Evolutionary conservation across 2,329 filamentous ascomycete genomes (phyloP).

Genomic region (Cadophora gregata): DNA sequence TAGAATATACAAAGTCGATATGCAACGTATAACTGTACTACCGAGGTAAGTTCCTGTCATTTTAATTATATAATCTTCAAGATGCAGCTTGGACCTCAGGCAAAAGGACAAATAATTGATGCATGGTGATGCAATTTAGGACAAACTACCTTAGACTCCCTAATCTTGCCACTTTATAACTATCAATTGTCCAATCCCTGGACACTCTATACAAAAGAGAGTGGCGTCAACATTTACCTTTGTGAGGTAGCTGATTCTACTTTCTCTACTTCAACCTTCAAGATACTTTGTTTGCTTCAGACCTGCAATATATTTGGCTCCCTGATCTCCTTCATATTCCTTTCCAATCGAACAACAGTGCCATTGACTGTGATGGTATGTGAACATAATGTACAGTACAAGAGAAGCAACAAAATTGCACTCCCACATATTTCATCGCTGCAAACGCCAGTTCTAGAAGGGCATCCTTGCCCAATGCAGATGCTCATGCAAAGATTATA

Average conservation of each 20-base stretch:
- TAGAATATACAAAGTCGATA: too few relatives aligned
- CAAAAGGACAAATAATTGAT: too few relatives aligned
- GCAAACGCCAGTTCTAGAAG: constrained; percentile 39
- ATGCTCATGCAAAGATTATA: constrained; percentile 35
- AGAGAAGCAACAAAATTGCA: constrained; percentile 33
- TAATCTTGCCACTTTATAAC: not conserved
- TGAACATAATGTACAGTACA: constrained; percentile 39
- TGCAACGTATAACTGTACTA: too few relatives aligned
- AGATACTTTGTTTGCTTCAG: constrained; percentile 8
- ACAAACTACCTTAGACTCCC: too few relatives aligned
- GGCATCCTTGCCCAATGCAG: constrained; percentile 32
- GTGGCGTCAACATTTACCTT: not conserved
- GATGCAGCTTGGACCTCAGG: too few relatives aligned
- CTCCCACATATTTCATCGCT: constrained; percentile 27
- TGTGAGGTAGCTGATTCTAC: constrained; percentile 16
- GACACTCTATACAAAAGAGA: not conserved
- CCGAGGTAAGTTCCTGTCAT: too few relatives aligned
- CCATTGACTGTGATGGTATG: constrained; percentile 39
- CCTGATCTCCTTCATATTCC: not conserved
- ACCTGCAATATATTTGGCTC: not conserved
- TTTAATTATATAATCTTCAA: too few relatives aligned
- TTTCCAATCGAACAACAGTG: constrained; percentile 31
- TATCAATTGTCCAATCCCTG: not conserved
- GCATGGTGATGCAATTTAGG: too few relatives aligned
- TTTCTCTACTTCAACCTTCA: constrained; percentile 8